A percentile compares a stretch with the other conserved stretches of the same genome.
Conservation (phyloP, 116 monocot species). For the Trichopus zeylanicus region DNA sequence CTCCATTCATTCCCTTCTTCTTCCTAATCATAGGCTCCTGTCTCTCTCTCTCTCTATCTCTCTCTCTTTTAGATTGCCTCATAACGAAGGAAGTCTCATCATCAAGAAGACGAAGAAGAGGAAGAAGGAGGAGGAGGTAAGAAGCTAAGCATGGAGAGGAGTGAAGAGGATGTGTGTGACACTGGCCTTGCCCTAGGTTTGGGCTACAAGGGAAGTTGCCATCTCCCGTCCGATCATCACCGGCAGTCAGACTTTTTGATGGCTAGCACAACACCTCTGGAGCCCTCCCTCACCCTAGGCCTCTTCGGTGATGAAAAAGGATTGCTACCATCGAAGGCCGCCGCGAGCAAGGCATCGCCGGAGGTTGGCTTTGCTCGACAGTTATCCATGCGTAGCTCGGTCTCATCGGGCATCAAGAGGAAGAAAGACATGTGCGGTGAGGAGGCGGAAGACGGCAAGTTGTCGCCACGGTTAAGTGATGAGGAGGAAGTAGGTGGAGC, state of each 20-base stretch:
- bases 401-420: conserved; percentile 33
- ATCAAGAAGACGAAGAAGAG: neutral
- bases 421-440: conserved; percentile 17
- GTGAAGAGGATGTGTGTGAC: conserved; percentile 21
- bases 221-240: neutral
- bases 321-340: neutral
- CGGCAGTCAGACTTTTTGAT: neutral
- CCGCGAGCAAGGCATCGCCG: neutral
- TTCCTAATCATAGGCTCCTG: neutral
- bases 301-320: conserved; percentile 9
- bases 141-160: conserved; percentile 19
- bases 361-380: conserved; percentile 1
- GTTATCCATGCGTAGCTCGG: conserved; percentile 22
- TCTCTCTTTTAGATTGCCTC: neutral
- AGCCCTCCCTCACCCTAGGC: conserved; percentile 33
- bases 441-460: conserved; percentile 19
- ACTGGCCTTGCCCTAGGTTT: conserved; percentile 32
- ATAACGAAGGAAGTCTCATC: neutral
- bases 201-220: conserved; percentile 8
- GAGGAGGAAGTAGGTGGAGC: conserved; percentile 42
- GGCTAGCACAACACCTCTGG: neutral
- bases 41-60: neutral
- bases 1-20: neutral
- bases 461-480: conserved; percentile 16
- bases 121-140: too few species aligned